Evolutionary conservation across 768 basidiomycete species (phyloP).

Genomic region (Leccinum barrowsii): DNA sequence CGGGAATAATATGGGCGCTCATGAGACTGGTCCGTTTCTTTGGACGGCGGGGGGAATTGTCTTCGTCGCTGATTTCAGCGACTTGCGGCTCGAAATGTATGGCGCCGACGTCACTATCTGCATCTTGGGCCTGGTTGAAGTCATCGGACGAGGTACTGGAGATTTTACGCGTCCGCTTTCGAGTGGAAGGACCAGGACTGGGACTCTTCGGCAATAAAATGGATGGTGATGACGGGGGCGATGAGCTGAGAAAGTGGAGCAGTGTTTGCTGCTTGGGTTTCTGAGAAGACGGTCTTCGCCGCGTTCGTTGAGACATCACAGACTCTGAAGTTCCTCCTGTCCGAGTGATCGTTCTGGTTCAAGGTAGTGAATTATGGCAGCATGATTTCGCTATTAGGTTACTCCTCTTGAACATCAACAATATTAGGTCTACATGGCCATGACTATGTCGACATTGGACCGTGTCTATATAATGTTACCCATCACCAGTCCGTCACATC

Average conservation of each 20-base stretch:
- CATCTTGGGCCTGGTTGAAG: constrained; percentile 22
- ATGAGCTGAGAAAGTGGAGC: constrained; percentile 31
- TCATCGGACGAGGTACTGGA: constrained; percentile 13
- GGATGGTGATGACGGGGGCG: constrained; percentile 24
- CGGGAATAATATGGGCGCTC: constrained; percentile 14
- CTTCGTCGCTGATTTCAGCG: constrained; percentile 22
- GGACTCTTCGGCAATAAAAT: background rate
- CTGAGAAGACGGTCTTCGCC: constrained; percentile 18
- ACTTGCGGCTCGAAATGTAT: constrained; percentile 47
- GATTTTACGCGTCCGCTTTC: constrained; percentile 13
- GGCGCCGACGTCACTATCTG: constrained; percentile 45
- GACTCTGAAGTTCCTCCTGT: too few relatives aligned
- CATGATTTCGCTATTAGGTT: background rate
- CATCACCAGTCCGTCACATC: constrained; percentile 14
- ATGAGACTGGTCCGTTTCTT: constrained; percentile 15
- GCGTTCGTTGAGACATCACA: constrained; percentile 7
- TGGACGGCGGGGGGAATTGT: constrained; percentile 24
- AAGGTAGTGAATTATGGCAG: background rate
- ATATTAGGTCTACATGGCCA: background rate
- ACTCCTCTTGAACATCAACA: background rate
- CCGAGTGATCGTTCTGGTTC: too few relatives aligned
- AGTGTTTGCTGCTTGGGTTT: constrained; percentile 45
- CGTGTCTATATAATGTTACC: background rate
- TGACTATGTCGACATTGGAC: background rate
- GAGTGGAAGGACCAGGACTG: constrained; percentile 6